Conservation (phyloP, 257 asterid genomes). For the Solanum boliviense region DNA sequence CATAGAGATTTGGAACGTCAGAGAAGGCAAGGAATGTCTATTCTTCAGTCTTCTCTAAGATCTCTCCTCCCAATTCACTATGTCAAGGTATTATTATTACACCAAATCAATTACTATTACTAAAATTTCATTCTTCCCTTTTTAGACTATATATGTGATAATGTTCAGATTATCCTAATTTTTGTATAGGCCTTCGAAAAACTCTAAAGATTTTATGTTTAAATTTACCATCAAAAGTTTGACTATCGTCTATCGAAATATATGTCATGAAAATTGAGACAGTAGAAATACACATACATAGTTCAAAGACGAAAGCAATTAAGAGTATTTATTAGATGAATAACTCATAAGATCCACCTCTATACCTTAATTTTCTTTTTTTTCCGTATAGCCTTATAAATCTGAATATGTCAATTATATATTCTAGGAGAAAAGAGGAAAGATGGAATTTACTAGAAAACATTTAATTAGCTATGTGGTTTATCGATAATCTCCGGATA, state of each 20-base stretch:
- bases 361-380: background rate
- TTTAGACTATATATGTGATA: too few species aligned
- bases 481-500: background rate
- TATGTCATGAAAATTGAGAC: background rate
- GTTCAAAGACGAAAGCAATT: background rate
- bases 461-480: background rate
- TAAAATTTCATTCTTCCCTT: too few species aligned
- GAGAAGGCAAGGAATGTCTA: conserved; percentile 25
- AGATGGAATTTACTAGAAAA: background rate
- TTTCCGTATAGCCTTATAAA: background rate
- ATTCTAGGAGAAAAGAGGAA: background rate
- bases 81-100: conserved; percentile 5
- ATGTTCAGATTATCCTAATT: too few species aligned
- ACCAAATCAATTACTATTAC: too few species aligned
- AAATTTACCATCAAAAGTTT: background rate
- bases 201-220: too few species aligned
- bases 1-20: conserved; percentile 22
- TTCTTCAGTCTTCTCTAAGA: conserved; percentile 10
- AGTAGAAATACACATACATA: too few species aligned
- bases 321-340: background rate
- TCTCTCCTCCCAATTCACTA: conserved; percentile 4
- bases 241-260: background rate
- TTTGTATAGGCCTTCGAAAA: too few species aligned
- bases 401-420: background rate
- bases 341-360: background rate